Evolutionary conservation across 2,329 filamentous ascomycete genomes (phyloP).

Genomic region (Diaporthe destruens): DNA sequence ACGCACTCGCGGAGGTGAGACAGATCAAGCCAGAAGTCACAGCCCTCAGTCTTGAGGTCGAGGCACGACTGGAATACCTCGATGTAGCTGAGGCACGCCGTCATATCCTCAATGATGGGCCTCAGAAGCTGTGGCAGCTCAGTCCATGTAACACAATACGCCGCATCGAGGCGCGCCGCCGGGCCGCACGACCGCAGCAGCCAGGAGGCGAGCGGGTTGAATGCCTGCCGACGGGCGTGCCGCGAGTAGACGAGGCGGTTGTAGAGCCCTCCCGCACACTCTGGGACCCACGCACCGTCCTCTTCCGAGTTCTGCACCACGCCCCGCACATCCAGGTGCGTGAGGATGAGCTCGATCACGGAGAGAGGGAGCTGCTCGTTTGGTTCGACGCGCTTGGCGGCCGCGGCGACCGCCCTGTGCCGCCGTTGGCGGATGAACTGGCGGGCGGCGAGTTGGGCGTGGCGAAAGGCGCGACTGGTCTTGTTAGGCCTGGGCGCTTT

Average conservation of each 20-base stretch:
- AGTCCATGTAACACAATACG: neutral
- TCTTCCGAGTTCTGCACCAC: neutral
- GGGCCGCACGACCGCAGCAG: neutral
- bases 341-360: neutral
- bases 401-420: neutral
- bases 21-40: neutral
- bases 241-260: constrained; percentile 13
- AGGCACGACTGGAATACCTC: constrained; percentile 1
- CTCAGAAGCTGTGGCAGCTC: neutral
- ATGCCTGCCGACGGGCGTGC: neutral
- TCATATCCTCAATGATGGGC: neutral
- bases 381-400: neutral
- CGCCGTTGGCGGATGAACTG: neutral
- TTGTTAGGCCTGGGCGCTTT: constrained; percentile 6
- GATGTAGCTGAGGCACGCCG: constrained; percentile 4
- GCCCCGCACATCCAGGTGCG: neutral
- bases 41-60: neutral
- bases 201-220: neutral
- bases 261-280: neutral
- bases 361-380: neutral
- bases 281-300: too few species aligned
- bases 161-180: neutral
- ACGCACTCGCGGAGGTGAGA: constrained; percentile 4
- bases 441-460: constrained; percentile 1
- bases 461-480: constrained; percentile 1